phyloP scores from a whole-genome alignment of 139 green algal species.

The Chlamydomonas schloesseri region DNA sequence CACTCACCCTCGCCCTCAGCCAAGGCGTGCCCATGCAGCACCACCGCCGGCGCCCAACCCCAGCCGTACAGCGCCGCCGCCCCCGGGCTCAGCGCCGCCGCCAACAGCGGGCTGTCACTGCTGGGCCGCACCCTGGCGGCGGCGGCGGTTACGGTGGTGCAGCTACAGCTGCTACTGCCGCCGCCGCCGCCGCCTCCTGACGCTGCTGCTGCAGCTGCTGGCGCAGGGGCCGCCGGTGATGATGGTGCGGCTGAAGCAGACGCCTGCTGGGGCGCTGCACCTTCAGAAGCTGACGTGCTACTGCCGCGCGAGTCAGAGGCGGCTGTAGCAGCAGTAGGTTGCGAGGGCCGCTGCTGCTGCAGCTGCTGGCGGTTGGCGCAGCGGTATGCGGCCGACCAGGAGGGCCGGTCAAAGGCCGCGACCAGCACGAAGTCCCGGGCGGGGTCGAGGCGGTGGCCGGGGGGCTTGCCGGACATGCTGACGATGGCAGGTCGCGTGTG shows the following conservation, averaged over 20 bases:
- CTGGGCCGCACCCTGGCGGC: neutral
- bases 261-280: no score
- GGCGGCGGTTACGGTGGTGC: no score
- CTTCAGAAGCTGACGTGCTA: no score
- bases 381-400: conserved; percentile 4
- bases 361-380: neutral
- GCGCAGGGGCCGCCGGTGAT: no score
- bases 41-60: neutral
- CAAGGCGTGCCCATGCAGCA: conserved; percentile 30
- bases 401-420: neutral
- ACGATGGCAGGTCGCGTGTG: no score
- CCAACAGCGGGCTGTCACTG: conserved; percentile 11
- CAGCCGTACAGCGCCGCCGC: neutral
- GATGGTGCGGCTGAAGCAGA: no score
- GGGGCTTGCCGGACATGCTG: conserved; percentile 27
- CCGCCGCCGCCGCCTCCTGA: no score
- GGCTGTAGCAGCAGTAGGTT: no score
- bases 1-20: conserved; percentile 28
- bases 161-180: no score
- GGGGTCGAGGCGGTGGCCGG: neutral
- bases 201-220: no score
- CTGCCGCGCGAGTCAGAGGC: no score
- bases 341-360: no score
- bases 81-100: neutral
- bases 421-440: conserved; percentile 3